A percentile compares a stretch with the other conserved stretches of the same genome.
Evolutionary conservation across 192 early-diverging fungal species (phyloP).

Genomic region (Mortierella antarctica): DNA sequence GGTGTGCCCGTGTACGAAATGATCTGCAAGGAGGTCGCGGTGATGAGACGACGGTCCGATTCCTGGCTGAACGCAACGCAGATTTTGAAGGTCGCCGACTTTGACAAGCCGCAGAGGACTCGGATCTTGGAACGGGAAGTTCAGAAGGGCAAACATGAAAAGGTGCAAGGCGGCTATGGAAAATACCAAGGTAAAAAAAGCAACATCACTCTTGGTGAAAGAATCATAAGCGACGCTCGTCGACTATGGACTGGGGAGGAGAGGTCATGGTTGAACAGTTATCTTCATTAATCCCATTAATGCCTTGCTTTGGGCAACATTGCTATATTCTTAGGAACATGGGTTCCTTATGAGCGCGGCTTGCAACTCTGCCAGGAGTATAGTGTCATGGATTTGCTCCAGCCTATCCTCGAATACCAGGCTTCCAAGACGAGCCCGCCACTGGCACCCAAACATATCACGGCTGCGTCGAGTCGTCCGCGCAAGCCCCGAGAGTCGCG

Average conservation of each 20-base stretch:
- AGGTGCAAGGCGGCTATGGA: conserved; percentile 98
- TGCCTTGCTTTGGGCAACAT: background rate
- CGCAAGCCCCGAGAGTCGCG: conserved; percentile 55
- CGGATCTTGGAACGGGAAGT: conserved; percentile 95
- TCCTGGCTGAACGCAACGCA: conserved; percentile 97
- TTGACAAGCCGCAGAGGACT: conserved; percentile 93
- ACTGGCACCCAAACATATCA: conserved; percentile 67
- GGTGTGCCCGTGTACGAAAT: conserved; percentile 96
- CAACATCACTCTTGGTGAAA: background rate
- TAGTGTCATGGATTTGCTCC: conserved; percentile 75
- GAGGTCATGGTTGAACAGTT: background rate
- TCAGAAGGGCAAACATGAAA: conserved; percentile 88
- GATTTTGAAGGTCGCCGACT: conserved; percentile 95
- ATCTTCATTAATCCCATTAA: background rate
- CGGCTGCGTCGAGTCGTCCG: conserved; percentile 61
- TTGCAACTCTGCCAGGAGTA: conserved; percentile 84
- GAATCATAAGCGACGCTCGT: background rate
- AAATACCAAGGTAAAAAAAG: conserved; percentile 94
- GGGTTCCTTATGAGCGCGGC: conserved; percentile 90
- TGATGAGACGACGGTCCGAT: conserved; percentile 87
- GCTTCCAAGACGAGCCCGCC: conserved; percentile 67
- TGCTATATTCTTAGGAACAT: conserved; percentile 54
- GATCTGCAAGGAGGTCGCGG: conserved; percentile 78
- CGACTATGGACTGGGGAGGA: conserved; percentile 27
- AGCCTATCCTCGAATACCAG: conserved; percentile 85